Base-by-base conservation (phyloP, 306 rosid genomes). In the Macrotyloma uniflorum region DNA sequence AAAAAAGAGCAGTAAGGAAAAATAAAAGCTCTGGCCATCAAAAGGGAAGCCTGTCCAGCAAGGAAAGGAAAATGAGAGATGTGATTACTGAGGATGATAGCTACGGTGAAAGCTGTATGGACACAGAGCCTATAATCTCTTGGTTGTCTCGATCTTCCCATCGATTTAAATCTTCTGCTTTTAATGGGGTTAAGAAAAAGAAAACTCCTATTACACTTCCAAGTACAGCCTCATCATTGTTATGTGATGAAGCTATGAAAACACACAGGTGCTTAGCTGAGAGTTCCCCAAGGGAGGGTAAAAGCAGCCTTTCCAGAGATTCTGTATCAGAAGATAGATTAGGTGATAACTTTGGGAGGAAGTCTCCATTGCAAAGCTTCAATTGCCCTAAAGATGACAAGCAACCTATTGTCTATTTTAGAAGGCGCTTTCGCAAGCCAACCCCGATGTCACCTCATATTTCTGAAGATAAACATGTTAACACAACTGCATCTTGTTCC, bases 91-190 rank as follows among this genome's bases (percentile, higher is more conserved):
- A 76, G 70, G 87, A 88, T 53, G 90, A 85, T 74, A 72, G 79
- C 66, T 79, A 72, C 46, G 59, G 57, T 58, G 94, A 86, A 53
- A 84, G 76, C 83, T 85, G 26, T 81, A 83, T 85, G 87, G 97
- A 91, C 81, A 88, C 94, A 1, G 91, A 88, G 79, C 94, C 97
- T 57, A 90, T 91, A 78, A 90, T 88, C 80, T 88, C 97, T 76
- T 91, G 97, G 97, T 75, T 91, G 91, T 79, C 87, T 46, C 84
- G 88, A 76, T 82, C 97, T 59, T 85, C 88, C 16, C 70, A 38
- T 53, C 85, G 90, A 54, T 77, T 79, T 66, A 91, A 88, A 85
- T 82, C 92, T 32, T 51, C 83, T 74, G 76, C 91, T 18, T 80
- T 80, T 45, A 72, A 72, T 75, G 79, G 80, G 38, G 54, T 72